Conservation (phyloP, 129 eudicot species). For the Flaveria robusta region DNA sequence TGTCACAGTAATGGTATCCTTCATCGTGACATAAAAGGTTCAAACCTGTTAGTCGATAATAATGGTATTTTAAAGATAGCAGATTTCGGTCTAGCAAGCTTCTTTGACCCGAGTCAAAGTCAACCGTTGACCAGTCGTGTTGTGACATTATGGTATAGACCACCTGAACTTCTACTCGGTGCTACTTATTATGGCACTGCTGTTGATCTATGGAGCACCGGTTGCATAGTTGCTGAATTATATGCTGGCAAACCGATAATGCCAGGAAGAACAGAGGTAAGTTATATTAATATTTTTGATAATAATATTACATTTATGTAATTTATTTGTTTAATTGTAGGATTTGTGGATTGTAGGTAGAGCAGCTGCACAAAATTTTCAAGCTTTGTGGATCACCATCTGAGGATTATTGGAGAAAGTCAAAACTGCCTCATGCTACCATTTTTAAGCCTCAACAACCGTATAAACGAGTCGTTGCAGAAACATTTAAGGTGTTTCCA, state of each 20-base stretch:
- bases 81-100: slow-evolving; percentile 86
- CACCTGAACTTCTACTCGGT: slow-evolving; percentile 94
- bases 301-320: background rate
- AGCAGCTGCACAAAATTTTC: slow-evolving; percentile 89
- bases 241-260: slow-evolving; percentile 90
- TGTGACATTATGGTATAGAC: slow-evolving; percentile 96
- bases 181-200: slow-evolving; percentile 81
- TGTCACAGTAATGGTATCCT: slow-evolving; percentile 80
- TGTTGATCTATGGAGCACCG: slow-evolving; percentile 96
- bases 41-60: slow-evolving; percentile 81
- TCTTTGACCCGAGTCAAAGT: slow-evolving; percentile 62
- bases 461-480: slow-evolving; percentile 65
- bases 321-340: slow-evolving; percentile 18
- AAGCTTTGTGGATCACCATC: slow-evolving; percentile 94
- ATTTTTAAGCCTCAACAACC: slow-evolving; percentile 89
- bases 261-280: slow-evolving; percentile 97
- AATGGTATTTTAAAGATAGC: slow-evolving; percentile 82
- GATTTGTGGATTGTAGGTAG: slow-evolving; percentile 59
- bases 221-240: slow-evolving; percentile 89
- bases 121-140: slow-evolving; percentile 86
- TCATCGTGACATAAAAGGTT: slow-evolving; percentile 92
- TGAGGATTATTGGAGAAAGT: slow-evolving; percentile 78
- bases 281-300: background rate
- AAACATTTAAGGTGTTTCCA: slow-evolving; percentile 75
- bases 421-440: slow-evolving; percentile 81